phyloP scores from a whole-genome alignment of 352 stramenopile species.

The Phytophthora nicotianae region DNA sequence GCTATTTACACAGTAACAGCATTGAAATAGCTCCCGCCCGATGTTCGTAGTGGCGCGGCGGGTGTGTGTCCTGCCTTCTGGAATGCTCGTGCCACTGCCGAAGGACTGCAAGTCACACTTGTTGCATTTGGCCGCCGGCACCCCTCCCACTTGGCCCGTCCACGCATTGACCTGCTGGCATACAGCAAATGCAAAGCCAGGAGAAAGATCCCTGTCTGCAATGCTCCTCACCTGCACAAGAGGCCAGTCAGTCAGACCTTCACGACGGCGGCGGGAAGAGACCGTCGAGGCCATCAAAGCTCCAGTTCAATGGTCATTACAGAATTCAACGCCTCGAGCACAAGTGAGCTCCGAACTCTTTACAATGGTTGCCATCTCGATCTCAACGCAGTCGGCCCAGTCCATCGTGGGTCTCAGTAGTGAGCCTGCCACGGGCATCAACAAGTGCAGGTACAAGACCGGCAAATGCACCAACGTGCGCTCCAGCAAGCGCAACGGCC shows the following conservation, averaged over 20 bases:
- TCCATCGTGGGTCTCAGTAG: constrained; percentile 21
- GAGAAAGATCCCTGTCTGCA: constrained; percentile 27
- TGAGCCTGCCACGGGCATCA: constrained; percentile 12
- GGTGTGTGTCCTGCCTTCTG: constrained; percentile 16
- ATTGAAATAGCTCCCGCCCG: too few species aligned
- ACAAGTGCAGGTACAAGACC: constrained; percentile 87
- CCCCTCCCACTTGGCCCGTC: constrained; percentile 25
- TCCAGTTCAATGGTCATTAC: constrained; percentile 28
- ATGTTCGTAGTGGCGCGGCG: constrained; percentile 4
- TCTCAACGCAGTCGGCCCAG: constrained; percentile 22
- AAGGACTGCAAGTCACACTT: constrained; percentile 6
- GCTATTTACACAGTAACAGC: not conserved
- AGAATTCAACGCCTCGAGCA: constrained; percentile 35
- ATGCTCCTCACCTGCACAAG: constrained; percentile 8
- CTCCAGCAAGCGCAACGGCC: constrained; percentile 85
- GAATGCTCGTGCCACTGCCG: constrained; percentile 13
- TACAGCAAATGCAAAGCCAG: constrained; percentile 25
- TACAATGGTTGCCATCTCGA: constrained; percentile 36
- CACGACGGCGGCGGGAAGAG: constrained; percentile 10
- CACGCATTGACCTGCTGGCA: constrained; percentile 28
- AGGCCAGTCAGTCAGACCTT: constrained; percentile 25
- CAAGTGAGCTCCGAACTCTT: constrained; percentile 12
- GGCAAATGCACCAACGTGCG: constrained; percentile 86
- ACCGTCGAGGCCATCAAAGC: constrained; percentile 25
- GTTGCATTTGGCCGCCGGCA: not conserved